Evolutionary conservation across 2,329 filamentous ascomycete species (phyloP).

Genomic region (Penicillium expansum): DNA sequence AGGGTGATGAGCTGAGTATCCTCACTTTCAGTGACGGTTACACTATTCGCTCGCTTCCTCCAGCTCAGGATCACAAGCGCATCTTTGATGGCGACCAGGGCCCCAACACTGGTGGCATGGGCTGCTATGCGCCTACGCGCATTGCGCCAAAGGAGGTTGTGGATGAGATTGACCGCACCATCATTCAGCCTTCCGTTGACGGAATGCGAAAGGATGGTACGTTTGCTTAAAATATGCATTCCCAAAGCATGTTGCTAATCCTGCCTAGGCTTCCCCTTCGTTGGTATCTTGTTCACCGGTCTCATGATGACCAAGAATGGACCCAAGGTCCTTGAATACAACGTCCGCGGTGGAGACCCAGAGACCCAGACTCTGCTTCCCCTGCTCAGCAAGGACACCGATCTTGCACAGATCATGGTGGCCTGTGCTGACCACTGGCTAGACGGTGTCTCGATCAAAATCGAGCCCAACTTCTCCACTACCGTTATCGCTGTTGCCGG

Average conservation of each 20-base stretch:
- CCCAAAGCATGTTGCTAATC: constrained; percentile 57
- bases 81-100: constrained; percentile 87
- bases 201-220: constrained; percentile 77
- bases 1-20: constrained; percentile 89
- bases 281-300: constrained; percentile 56
- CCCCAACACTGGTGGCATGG: constrained; percentile 96
- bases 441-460: constrained; percentile 64
- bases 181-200: constrained; percentile 84
- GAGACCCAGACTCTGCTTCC: constrained; percentile 85
- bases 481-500: constrained; percentile 93
- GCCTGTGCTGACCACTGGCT: constrained; percentile 77
- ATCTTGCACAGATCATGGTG: constrained; percentile 84
- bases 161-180: constrained; percentile 71
- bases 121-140: constrained; percentile 89
- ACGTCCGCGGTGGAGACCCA: constrained; percentile 87
- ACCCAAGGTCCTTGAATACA: constrained; percentile 85
- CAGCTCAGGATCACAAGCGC: constrained; percentile 95
- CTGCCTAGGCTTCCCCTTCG: constrained; percentile 40
- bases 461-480: constrained; percentile 70
- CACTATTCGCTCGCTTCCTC: constrained; percentile 76
- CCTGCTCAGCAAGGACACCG: constrained; percentile 71
- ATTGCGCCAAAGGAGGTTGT: constrained; percentile 74
- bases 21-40: constrained; percentile 89
- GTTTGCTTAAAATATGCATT: constrained; percentile 65
- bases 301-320: constrained; percentile 84